Evolutionary conservation across 2,329 filamentous ascomycete genomes (phyloP).

Genomic region (Sclerotinia spermophila): DNA sequence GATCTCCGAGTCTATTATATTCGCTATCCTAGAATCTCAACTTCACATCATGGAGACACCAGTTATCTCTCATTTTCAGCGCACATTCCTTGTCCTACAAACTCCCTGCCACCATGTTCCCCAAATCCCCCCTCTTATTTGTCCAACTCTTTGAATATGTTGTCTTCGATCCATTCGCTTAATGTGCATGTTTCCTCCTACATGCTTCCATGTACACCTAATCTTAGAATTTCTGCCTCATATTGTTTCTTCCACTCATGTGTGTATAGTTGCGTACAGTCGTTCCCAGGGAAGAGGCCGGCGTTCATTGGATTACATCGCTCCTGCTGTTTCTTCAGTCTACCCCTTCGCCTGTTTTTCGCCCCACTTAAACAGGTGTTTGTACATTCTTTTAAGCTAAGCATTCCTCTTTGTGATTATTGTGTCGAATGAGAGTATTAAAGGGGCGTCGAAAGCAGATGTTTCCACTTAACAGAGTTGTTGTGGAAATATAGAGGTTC

Average conservation of each 20-base stretch:
- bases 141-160: rapidly evolving
- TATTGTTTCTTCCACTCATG: not conserved
- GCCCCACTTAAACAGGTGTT: not conserved
- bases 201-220: rapidly evolving
- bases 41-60: too few relatives aligned
- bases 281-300: not conserved
- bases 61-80: not conserved
- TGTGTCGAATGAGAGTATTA: not conserved
- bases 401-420: not conserved
- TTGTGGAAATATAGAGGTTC: not conserved
- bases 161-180: rapidly evolving
- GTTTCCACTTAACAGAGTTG: rapidly evolving
- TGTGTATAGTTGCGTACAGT: not conserved
- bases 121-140: not conserved
- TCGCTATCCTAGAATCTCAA: rapidly evolving
- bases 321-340: not conserved
- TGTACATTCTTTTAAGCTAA: too few relatives aligned
- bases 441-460: rapidly evolving
- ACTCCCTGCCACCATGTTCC: not conserved
- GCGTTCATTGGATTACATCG: not conserved
- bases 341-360: not conserved
- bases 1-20: rapidly evolving
- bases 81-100: not conserved
- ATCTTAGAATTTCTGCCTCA: not conserved
- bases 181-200: not conserved